A percentile compares a stretch with the other conserved stretches of the same genome.
Evolutionary conservation across 768 basidiomycete species (phyloP).

Genomic region (Crassisporium funariophilum): DNA sequence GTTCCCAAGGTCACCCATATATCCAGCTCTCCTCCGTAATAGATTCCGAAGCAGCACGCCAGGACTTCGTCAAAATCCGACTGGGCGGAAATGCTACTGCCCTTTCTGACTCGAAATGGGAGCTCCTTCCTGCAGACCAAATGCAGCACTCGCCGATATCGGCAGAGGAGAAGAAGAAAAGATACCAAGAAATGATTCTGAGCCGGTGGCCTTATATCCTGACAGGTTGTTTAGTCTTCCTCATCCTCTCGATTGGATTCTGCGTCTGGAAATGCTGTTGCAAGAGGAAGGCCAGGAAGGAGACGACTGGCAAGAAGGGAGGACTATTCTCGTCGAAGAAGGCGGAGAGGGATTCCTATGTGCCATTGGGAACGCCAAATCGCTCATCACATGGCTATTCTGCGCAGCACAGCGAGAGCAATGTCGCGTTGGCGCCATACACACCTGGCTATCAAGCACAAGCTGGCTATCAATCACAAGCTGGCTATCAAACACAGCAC

Average conservation of each 20-base stretch:
- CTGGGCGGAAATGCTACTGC: constrained; percentile 61
- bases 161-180: constrained; percentile 66
- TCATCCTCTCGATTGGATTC: constrained; percentile 46
- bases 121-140: constrained; percentile 61
- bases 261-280: constrained; percentile 66
- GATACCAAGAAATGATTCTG: constrained; percentile 61
- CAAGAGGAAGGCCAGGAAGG: constrained; percentile 18
- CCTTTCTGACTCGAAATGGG: constrained; percentile 47
- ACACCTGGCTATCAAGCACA: too few species aligned
- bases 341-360: constrained; percentile 30
- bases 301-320: constrained; percentile 10
- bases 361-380: constrained; percentile 30
- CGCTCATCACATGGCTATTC: too few species aligned
- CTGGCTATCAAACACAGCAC: too few species aligned
- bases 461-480: too few species aligned
- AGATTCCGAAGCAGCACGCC: constrained; percentile 48
- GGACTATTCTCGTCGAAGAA: constrained; percentile 25
- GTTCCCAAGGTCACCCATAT: constrained; percentile 57
- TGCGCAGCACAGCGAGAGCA: constrained; percentile 19
- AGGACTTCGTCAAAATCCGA: constrained; percentile 69
- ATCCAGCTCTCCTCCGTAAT: constrained; percentile 71
- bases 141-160: constrained; percentile 65
- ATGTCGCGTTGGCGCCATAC: constrained; percentile 9
- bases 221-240: constrained; percentile 54
- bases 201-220: constrained; percentile 79